These are phyloP conservation scores for Auriculariales sp. DNA, from an alignment of 768 basidiomycete species.

Conservation along the genomic window DNA sequence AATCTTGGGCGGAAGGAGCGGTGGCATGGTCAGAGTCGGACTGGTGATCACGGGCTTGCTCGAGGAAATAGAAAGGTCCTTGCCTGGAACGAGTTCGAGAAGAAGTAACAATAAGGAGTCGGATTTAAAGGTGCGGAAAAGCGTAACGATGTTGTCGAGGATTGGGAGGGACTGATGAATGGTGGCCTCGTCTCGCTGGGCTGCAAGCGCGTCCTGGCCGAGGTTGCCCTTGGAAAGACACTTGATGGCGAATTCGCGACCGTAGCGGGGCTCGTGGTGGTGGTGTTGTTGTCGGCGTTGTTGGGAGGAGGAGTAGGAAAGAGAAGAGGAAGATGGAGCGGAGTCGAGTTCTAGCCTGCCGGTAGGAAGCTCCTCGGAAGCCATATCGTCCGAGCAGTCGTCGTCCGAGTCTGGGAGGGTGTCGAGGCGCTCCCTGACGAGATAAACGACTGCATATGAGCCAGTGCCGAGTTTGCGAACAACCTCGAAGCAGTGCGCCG, in stretches of 20 bases:
- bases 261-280: constrained; percentile 34
- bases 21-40: too few relatives aligned
- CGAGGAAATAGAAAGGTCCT: constrained; percentile 98
- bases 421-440: constrained; percentile 55
- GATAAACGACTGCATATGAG: constrained; percentile 88
- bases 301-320: too few relatives aligned
- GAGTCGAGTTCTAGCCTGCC: constrained; percentile 23
- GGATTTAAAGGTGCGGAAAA: constrained; percentile 88
- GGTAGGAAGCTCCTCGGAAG: too few relatives aligned
- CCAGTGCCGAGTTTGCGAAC: constrained; percentile 76
- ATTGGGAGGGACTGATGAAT: constrained; percentile 86
- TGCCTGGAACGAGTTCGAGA: constrained; percentile 90
- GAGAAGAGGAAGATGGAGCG: constrained; percentile 25
- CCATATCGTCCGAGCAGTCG: constrained; percentile 6
- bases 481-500: constrained; percentile 66
- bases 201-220: constrained; percentile 68
- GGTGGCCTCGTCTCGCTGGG: constrained; percentile 87
- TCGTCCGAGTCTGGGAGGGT: constrained; percentile 1
- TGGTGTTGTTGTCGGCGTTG: too few relatives aligned
- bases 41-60: constrained; percentile 81
- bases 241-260: constrained; percentile 87
- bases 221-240: constrained; percentile 90
- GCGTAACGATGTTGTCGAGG: constrained; percentile 89
- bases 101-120: constrained; percentile 81
- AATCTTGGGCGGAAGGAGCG: constrained; percentile 13